These are phyloP conservation scores for Leptodontidium sp. DNA, from an alignment of 2,329 filamentous ascomycete species.

Conservation along the genomic window DNA sequence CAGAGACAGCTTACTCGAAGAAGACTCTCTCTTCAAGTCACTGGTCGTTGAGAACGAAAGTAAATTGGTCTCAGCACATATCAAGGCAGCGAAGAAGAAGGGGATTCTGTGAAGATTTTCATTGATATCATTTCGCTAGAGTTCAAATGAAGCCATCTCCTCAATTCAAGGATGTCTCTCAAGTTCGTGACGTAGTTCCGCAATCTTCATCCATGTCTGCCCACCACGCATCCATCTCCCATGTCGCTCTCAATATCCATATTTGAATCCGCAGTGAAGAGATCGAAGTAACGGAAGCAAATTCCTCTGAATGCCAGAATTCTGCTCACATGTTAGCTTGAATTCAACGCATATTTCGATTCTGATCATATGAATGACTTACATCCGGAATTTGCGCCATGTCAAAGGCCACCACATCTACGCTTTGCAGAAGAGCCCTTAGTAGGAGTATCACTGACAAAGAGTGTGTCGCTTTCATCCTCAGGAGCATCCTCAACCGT, in stretches of 20 bases:
- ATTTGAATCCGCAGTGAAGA: too few species aligned
- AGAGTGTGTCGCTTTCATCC: not conserved
- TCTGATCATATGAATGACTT: not conserved
- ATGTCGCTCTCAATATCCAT: not conserved
- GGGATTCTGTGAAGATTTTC: constrained; percentile 15
- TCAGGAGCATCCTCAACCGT: constrained; percentile 13
- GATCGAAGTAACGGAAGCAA: too few species aligned
- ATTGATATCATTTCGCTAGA: not conserved
- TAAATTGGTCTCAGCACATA: constrained; percentile 8
- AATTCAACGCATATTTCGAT: not conserved
- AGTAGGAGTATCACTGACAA: not conserved
- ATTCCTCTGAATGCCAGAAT: too few species aligned
- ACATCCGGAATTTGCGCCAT: not conserved
- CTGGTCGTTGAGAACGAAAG: constrained; percentile 21
- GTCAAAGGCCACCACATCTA: not conserved
- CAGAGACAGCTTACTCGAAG: not conserved
- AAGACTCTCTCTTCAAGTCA: constrained; percentile 22
- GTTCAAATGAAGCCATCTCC: not conserved
- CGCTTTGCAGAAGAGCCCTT: not conserved
- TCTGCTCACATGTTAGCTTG: too few species aligned
- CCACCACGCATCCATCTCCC: not conserved
- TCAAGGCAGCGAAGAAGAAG: constrained; percentile 20
- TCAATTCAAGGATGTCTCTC: not conserved
- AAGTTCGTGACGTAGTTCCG: not conserved
- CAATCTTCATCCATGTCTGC: not conserved